These are phyloP conservation scores for Cicer pinnatifidum DNA, from an alignment of 306 rosid genomes.

Conservation along the genomic window DNA sequence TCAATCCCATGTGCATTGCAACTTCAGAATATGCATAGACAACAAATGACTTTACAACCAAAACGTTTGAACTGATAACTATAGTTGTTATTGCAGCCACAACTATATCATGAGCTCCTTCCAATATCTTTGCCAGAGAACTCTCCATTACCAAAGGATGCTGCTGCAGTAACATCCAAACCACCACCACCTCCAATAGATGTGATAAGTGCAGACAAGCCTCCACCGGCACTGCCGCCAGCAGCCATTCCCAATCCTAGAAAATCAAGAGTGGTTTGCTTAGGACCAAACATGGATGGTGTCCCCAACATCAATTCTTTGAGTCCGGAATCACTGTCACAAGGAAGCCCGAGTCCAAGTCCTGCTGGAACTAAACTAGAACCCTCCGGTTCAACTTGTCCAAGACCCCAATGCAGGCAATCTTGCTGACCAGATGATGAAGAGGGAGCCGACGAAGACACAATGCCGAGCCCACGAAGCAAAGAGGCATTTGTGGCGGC, in stretches of 20 bases:
- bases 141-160: conserved; percentile 70
- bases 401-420: conserved; percentile 62
- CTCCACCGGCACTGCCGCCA: conserved; percentile 62
- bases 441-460: conserved; percentile 64
- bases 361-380: conserved; percentile 53
- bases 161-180: conserved; percentile 63
- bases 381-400: conserved; percentile 57
- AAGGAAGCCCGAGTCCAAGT: conserved; percentile 78
- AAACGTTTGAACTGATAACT: not conserved
- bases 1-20: conserved; percentile 6
- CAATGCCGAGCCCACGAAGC: conserved; percentile 79
- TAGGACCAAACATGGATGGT: conserved; percentile 80
- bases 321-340: conserved; percentile 70
- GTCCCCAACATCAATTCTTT: conserved; percentile 82
- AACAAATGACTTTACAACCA: conserved; percentile 21
- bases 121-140: conserved; percentile 68
- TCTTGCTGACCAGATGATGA: conserved; percentile 53
- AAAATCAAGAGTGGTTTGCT: conserved; percentile 90
- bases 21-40: conserved; percentile 38
- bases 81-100: not conserved
- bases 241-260: conserved; percentile 94
- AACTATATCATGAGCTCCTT: conserved; percentile 53
- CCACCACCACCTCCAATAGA: conserved; percentile 71
- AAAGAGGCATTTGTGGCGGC: conserved; percentile 73
- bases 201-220: conserved; percentile 78